These are phyloP conservation scores for Flaveria floridana DNA, from an alignment of 140 eudicot species.

Conservation along the genomic window DNA sequence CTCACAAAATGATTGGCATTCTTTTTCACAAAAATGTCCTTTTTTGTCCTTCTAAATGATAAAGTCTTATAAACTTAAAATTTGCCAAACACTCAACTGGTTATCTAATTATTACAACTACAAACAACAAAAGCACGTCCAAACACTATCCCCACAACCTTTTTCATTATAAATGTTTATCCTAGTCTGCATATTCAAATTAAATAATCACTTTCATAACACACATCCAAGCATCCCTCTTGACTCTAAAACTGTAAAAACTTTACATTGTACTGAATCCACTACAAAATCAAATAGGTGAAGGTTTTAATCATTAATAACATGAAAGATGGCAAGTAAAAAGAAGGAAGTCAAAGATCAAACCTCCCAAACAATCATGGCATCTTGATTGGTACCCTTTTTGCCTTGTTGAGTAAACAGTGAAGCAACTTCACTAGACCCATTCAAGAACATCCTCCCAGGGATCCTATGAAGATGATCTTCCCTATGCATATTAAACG, in stretches of 20 bases:
- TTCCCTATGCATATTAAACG: constrained; percentile 60
- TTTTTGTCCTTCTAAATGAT: background rate
- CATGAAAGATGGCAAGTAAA: background rate
- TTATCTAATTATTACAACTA: background rate
- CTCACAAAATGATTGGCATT: background rate
- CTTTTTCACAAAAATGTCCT: background rate
- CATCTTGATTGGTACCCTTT: constrained; percentile 98
- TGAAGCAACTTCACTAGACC: constrained; percentile 72
- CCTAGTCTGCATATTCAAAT: background rate
- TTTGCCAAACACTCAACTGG: background rate
- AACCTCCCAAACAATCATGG: constrained; percentile 99
- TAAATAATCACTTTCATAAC: background rate
- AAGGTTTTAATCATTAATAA: background rate
- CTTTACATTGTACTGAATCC: background rate
- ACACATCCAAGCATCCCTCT: background rate
- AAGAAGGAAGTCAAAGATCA: constrained; percentile 24
- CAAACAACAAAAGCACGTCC: background rate
- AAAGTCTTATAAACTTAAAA: background rate
- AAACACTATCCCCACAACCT: background rate
- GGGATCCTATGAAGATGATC: constrained; percentile 64
- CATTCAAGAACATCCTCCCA: constrained; percentile 75
- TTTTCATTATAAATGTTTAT: background rate
- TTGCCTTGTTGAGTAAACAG: constrained; percentile 83
- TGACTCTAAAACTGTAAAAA: background rate
- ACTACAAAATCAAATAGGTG: background rate